Percentiles rank a stretch among this genome's conserved stretches.
Evolutionary conservation across 2,329 filamentous ascomycete species (phyloP).

Genomic region (Lomentospora prolificans): DNA sequence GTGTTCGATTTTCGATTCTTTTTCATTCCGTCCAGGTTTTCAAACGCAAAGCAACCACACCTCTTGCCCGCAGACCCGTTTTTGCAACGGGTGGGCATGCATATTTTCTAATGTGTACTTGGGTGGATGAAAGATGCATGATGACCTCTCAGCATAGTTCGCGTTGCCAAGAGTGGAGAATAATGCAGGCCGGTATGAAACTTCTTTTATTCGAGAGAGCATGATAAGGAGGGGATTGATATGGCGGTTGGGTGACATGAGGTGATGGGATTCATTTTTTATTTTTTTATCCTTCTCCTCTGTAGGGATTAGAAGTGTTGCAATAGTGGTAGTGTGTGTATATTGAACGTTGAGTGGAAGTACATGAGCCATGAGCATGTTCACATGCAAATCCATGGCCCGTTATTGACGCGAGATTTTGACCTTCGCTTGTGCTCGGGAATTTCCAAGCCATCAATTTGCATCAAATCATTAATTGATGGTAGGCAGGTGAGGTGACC

Average conservation of each 20-base stretch:
- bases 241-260: not conserved
- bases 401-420: no score
- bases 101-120: constrained; percentile 1
- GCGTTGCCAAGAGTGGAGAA: not conserved
- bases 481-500: no score
- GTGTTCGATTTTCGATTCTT: not conserved
- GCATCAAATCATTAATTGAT: no score
- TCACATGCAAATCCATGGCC: no score
- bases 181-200: not conserved
- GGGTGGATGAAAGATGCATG: not conserved
- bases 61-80: not conserved
- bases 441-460: no score
- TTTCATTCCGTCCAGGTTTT: not conserved
- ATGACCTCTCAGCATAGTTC: not conserved
- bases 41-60: not conserved
- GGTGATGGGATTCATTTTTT: no score
- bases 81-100: not conserved
- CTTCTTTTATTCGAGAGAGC: not conserved
- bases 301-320: not conserved
- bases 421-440: no score
- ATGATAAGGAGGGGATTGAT: not conserved
- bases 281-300: no score
- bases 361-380: not conserved
- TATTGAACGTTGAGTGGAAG: not conserved
- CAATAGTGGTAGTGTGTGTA: not conserved